Evolutionary conservation across 2,329 filamentous ascomycete species (phyloP).

Genomic region (Epichloe aotearoae): DNA sequence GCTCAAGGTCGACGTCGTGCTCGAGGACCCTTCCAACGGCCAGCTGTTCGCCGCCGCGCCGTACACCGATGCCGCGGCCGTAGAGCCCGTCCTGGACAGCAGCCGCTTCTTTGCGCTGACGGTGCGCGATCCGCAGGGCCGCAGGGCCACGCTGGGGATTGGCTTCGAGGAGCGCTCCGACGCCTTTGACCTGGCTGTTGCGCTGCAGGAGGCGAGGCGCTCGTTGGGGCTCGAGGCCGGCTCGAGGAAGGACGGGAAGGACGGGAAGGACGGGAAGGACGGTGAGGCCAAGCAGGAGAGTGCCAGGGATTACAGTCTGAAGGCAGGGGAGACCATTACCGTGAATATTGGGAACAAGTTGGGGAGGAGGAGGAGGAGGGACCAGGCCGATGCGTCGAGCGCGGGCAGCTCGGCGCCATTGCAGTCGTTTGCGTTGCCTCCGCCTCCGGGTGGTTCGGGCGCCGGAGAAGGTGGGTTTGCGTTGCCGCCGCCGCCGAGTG

Average conservation of each 20-base stretch:
- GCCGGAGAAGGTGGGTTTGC: constrained; percentile 30
- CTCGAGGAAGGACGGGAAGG: constrained; percentile 13
- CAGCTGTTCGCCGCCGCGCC: constrained; percentile 76
- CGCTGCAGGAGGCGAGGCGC: constrained; percentile 65
- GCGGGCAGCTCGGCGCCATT: constrained; percentile 18
- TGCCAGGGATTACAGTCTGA: constrained; percentile 63
- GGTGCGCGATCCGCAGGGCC: constrained; percentile 60
- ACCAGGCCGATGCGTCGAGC: constrained; percentile 6
- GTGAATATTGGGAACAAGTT: constrained; percentile 55
- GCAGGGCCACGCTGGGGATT: constrained; percentile 69
- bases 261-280: constrained; percentile 9
- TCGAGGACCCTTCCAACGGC: constrained; percentile 62
- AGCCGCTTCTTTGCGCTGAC: constrained; percentile 74
- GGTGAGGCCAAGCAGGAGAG: constrained; percentile 23
- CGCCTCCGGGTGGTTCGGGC: constrained; percentile 40
- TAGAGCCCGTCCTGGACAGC: constrained; percentile 69
- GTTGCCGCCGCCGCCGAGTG: constrained; percentile 55
- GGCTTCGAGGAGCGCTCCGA: constrained; percentile 80
- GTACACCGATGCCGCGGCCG: constrained; percentile 50
- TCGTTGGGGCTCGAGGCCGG: constrained; percentile 46
- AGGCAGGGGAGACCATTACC: constrained; percentile 81
- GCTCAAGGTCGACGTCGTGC: constrained; percentile 60
- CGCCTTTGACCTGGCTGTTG: constrained; percentile 74
- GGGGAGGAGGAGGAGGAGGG: constrained; percentile 29
- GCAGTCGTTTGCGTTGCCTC: constrained; percentile 59